A percentile compares a stretch with the other conserved stretches of the same genome.
Conservation (phyloP, 176 grass and related monocot species). For the Guadua angustifolia region DNA sequence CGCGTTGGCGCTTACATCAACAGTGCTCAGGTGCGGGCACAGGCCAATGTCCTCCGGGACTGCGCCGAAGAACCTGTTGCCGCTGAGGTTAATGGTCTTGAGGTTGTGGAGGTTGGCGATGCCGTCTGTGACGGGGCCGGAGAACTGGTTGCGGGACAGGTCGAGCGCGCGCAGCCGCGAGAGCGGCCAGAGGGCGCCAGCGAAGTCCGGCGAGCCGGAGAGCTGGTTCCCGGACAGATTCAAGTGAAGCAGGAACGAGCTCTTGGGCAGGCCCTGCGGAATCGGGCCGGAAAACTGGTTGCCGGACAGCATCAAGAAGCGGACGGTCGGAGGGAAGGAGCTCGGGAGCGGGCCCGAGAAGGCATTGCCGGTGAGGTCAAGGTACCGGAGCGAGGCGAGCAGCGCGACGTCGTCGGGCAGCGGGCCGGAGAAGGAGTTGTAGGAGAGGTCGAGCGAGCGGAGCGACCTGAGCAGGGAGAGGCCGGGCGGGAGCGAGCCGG, state of each 20-base stretch:
- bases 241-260: conserved; percentile 68
- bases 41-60: conserved; percentile 60
- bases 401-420: conserved; percentile 67
- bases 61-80: conserved; percentile 67
- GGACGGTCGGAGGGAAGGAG: conserved; percentile 54
- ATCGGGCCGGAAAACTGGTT: conserved; percentile 79
- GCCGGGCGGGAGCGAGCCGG: conserved; percentile 61
- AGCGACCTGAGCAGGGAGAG: conserved; percentile 71
- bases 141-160: conserved; percentile 64
- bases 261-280: conserved; percentile 47
- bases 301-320: conserved; percentile 66
- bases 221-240: conserved; percentile 82
- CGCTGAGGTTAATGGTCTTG: conserved; percentile 59
- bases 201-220: conserved; percentile 64
- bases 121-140: conserved; percentile 54
- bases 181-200: conserved; percentile 52
- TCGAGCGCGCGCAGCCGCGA: conserved; percentile 68
- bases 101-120: conserved; percentile 70
- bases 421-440: conserved; percentile 69
- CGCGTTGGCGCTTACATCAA: conserved; percentile 76
- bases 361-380: conserved; percentile 76
- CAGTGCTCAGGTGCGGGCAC: conserved; percentile 62
- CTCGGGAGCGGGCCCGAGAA: conserved; percentile 65
- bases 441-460: conserved; percentile 80
- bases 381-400: conserved; percentile 53